Percentiles rank a stretch among this genome's conserved stretches.
These are phyloP conservation scores for Coemansia sp. DNA, from an alignment of 192 early-diverging fungal genomes.

Conservation along the genomic window DNA sequence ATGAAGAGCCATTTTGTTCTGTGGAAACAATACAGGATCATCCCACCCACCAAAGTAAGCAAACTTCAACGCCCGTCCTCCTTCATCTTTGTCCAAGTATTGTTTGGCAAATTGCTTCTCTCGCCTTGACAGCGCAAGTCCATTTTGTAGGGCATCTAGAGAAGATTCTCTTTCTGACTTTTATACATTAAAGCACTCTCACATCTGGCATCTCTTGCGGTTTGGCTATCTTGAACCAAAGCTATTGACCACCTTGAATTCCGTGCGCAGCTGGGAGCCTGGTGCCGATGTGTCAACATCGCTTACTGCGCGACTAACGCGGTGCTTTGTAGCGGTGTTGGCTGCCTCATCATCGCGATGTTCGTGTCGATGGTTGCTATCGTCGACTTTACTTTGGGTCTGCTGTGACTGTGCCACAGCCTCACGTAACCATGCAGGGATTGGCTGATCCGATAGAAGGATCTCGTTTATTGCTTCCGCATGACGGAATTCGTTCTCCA, in stretches of 20 bases:
- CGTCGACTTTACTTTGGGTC: not conserved
- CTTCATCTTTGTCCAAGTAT: too few species aligned
- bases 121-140: too few species aligned
- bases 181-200: not conserved
- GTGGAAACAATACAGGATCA: too few species aligned
- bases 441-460: conserved; percentile 49
- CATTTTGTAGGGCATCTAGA: too few species aligned
- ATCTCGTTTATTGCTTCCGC: conserved; percentile 55
- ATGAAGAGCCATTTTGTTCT: too few species aligned
- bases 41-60: too few species aligned
- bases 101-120: too few species aligned
- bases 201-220: too few species aligned
- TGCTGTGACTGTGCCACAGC: conserved; percentile 42
- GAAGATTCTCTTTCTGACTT: not conserved
- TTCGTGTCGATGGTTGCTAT: not conserved
- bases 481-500: conserved; percentile 52
- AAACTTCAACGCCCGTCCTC: too few species aligned
- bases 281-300: not conserved
- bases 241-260: conserved; percentile 22
- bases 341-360: not conserved
- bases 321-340: not conserved
- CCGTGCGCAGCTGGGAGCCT: conserved; percentile 5
- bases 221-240: not conserved
- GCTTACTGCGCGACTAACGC: not conserved
- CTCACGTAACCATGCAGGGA: conserved; percentile 50